A percentile compares a stretch with the other conserved stretches of the same genome.
These are phyloP conservation scores for Hymenoscyphus fraxineus DNA, from an alignment of 2,329 filamentous ascomycete genomes.

Conservation along the genomic window DNA sequence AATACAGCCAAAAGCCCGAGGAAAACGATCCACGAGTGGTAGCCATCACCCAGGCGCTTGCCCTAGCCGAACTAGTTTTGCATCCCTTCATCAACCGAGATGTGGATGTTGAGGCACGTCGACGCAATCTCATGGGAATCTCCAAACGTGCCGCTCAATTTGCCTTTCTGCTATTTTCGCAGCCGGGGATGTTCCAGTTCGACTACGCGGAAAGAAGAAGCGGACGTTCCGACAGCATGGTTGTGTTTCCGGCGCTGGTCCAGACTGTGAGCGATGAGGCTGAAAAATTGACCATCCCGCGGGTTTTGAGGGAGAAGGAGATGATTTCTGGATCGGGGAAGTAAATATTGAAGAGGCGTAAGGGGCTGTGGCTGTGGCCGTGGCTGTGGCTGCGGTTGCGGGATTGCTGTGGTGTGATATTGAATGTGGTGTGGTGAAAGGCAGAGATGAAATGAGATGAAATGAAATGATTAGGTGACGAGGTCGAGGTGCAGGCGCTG, in stretches of 20 bases:
- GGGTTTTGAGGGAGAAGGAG: conserved; percentile 14
- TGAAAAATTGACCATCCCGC: conserved; percentile 8
- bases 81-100: conserved; percentile 11
- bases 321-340: conserved; percentile 6
- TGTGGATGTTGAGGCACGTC: conserved; percentile 3
- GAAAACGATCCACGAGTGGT: conserved; percentile 11
- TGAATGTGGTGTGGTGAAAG: too few relatives aligned
- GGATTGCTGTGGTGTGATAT: too few relatives aligned
- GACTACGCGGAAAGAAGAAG: conserved; percentile 4
- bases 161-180: conserved; percentile 20
- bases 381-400: neutral
- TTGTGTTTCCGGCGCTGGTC: conserved; percentile 18
- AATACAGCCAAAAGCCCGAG: conserved; percentile 10
- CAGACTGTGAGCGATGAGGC: conserved; percentile 17
- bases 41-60: conserved; percentile 10
- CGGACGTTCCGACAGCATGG: conserved; percentile 5
- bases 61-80: conserved; percentile 11
- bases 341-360: neutral
- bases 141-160: conserved; percentile 17
- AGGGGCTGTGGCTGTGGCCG: neutral
- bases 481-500: too few relatives aligned
- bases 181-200: conserved; percentile 15
- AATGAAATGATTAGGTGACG: too few relatives aligned
- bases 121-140: conserved; percentile 16
- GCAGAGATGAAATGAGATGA: too few relatives aligned